These are phyloP conservation scores for Trichoderma citrinoviride DNA, from an alignment of 2,329 filamentous ascomycete species.

Conservation along the genomic window DNA sequence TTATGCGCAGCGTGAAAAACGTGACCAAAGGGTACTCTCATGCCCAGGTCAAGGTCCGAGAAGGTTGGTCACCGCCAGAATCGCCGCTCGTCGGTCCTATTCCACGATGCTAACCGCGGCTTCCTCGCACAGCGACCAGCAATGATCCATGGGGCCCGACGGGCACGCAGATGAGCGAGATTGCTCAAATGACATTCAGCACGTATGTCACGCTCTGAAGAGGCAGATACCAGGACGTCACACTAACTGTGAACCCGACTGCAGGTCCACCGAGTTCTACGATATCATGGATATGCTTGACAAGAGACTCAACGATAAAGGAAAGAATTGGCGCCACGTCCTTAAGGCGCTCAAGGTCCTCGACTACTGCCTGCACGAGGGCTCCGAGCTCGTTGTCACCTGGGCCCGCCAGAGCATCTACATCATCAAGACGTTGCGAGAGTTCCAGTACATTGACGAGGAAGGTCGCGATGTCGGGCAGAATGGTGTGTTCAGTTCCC, in stretches of 20 bases:
- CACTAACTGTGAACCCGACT: slow-evolving; percentile 1
- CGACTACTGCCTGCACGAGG: slow-evolving; percentile 96
- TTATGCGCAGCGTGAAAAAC: slow-evolving; percentile 97
- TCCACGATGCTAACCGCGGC: slow-evolving; percentile 8
- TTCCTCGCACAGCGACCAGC: slow-evolving; percentile 72
- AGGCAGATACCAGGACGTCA: neutral
- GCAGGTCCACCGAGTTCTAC: slow-evolving; percentile 92
- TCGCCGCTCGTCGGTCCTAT: neutral
- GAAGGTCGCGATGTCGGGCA: slow-evolving; percentile 93
- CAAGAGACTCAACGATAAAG: slow-evolving; percentile 97
- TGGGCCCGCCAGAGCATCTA: slow-evolving; percentile 98
- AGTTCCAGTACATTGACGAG: slow-evolving; percentile 96
- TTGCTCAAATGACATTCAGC: slow-evolving; percentile 96
- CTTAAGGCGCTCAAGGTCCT: slow-evolving; percentile 96
- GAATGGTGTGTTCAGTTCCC: slow-evolving; percentile 65
- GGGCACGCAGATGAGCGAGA: slow-evolving; percentile 97
- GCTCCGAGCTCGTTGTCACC: slow-evolving; percentile 92
- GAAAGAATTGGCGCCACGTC: slow-evolving; percentile 99
- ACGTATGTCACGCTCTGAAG: slow-evolving; percentile 60
- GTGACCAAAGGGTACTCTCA: slow-evolving; percentile 98
- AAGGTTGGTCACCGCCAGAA: slow-evolving; percentile 61
- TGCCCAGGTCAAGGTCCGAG: slow-evolving; percentile 96
- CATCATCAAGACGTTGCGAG: slow-evolving; percentile 96
- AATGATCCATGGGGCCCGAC: slow-evolving; percentile 99
- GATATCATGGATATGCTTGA: slow-evolving; percentile 99